phyloP scores from a whole-genome alignment of 208 protist genomes.

The Crithidia expoeki region DNA sequence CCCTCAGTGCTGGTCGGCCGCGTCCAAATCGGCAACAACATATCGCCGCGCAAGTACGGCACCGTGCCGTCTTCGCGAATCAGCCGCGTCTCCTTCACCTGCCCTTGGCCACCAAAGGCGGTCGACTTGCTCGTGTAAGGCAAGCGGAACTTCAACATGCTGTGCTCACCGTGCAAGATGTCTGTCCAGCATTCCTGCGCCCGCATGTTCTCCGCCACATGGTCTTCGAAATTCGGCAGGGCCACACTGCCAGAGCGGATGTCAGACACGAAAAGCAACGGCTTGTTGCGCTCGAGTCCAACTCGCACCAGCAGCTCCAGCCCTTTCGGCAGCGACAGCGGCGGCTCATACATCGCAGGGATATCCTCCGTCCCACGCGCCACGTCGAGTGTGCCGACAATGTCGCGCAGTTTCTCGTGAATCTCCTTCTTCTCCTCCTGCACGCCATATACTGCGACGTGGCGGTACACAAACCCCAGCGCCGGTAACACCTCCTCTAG shows the following conservation, averaged over 20 bases:
- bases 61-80: constrained; percentile 82
- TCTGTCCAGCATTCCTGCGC: constrained; percentile 93
- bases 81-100: constrained; percentile 41
- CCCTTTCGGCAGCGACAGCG: constrained; percentile 59
- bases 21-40: constrained; percentile 95
- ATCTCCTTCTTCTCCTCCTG: constrained; percentile 53
- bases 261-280: constrained; percentile 95
- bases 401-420: constrained; percentile 66
- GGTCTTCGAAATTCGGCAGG: constrained; percentile 89
- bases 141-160: constrained; percentile 97
- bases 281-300: constrained; percentile 73
- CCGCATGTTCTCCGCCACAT: constrained; percentile 92
- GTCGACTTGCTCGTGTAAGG: constrained; percentile 87
- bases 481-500: constrained; percentile 63
- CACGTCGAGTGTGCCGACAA: constrained; percentile 84
- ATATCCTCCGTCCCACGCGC: constrained; percentile 88
- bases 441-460: constrained; percentile 48
- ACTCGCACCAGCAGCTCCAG: constrained; percentile 78
- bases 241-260: constrained; percentile 90
- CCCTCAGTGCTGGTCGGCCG: constrained; percentile 95
- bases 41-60: constrained; percentile 88
- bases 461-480: constrained; percentile 62
- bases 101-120: constrained; percentile 48
- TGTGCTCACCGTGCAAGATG: constrained; percentile 83
- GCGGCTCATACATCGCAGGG: constrained; percentile 87